phyloP scores from a whole-genome alignment of 768 basidiomycete species.

The Boletus subcaerulescens region DNA sequence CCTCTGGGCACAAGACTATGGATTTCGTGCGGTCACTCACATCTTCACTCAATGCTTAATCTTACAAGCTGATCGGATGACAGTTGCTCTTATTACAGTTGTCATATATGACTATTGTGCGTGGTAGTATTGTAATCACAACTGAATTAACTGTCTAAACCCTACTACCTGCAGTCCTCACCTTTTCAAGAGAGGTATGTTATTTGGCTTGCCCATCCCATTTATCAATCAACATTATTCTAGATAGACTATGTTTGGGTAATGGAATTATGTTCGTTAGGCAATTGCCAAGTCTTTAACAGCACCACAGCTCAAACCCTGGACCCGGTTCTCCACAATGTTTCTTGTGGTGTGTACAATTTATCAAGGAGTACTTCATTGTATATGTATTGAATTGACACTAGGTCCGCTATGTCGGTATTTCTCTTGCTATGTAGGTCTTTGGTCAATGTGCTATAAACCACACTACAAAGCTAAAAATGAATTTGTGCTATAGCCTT shows the following conservation, averaged over 20 bases:
- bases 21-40: background rate
- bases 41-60: background rate
- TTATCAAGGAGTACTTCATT: too few relatives aligned
- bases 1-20: background rate
- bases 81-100: background rate
- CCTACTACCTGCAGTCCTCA: slow-evolving; percentile 1
- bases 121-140: too few relatives aligned
- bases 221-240: background rate
- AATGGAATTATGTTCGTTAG: background rate
- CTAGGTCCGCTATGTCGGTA: slow-evolving; percentile 4
- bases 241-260: slow-evolving; percentile 21
- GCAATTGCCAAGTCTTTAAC: background rate
- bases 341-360: slow-evolving; percentile 6
- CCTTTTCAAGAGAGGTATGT: slow-evolving; percentile 2
- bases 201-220: too few relatives aligned
- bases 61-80: too few relatives aligned
- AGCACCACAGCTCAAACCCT: background rate
- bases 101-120: slow-evolving; percentile 10
- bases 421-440: slow-evolving; percentile 1
- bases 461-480: background rate
- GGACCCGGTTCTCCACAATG: slow-evolving; percentile 9
- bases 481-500: background rate
- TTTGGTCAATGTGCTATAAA: background rate
- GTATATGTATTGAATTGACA: background rate
- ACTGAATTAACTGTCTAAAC: too few relatives aligned